These are phyloP conservation scores for Eucalyptus grandis DNA, from an alignment of 345 rosid species.

Conservation along the genomic window DNA sequence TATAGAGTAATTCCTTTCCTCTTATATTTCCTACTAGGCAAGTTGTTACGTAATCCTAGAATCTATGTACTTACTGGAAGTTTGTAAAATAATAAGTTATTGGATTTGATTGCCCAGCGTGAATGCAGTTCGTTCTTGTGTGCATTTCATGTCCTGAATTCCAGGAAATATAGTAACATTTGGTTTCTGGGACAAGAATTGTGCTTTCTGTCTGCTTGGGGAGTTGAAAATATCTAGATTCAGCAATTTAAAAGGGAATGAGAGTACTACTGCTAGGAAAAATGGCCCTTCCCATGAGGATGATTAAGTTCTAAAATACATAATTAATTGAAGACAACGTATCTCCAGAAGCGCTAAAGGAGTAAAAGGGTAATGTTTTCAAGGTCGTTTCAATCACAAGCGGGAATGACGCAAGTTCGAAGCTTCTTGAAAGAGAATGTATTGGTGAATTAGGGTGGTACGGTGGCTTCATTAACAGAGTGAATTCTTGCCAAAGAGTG, in stretches of 20 bases:
- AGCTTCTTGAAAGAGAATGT: background rate
- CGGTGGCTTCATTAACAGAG: background rate
- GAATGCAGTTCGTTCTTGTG: background rate
- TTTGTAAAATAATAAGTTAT: background rate
- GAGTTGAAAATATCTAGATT: background rate
- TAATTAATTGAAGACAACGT: background rate
- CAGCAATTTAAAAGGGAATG: background rate
- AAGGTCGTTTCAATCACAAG: background rate
- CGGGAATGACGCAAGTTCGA: background rate
- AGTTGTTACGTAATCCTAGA: background rate
- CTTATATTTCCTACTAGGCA: too few relatives aligned
- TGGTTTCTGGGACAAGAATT: background rate
- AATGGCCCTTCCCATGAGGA: background rate
- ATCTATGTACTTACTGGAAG: background rate
- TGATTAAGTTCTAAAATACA: background rate
- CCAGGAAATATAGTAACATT: background rate
- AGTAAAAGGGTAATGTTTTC: background rate
- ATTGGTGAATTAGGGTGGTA: background rate
- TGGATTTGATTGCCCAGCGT: background rate
- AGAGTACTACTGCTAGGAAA: background rate
- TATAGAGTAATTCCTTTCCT: background rate
- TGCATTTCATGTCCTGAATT: background rate
- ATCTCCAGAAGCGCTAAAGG: background rate
- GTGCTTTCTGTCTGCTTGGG: background rate
- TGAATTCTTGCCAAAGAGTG: background rate